Base-by-base conservation (phyloP, 345 rosid species). In the Aethionema arabicum region DNA sequence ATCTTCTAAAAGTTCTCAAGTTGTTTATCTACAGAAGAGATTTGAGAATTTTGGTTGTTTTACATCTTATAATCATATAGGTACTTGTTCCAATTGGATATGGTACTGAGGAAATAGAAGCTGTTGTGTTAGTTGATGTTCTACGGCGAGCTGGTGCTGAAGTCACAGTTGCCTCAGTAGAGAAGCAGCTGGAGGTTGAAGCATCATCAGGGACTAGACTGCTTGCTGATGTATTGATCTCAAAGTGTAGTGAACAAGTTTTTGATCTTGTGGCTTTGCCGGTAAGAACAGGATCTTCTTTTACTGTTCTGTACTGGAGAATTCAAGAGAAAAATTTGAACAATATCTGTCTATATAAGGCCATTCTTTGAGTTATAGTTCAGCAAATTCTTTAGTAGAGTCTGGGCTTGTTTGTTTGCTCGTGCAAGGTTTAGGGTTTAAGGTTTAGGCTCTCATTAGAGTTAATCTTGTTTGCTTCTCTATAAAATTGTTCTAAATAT, bases 41-140 rank as follows among this genome's bases (percentile, higher is more conserved):
- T 4, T 15, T 64, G 49, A 58, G 47, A 5, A 52, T 4, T 40
- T 0, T 9, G 44, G 11, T 8, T 8, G 9, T 8, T 10, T 10
- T 4, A 3, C 4, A 6, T 52, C 45, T 49, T 43, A 12, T 4
- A 72, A 41, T 0, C 38, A 29, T 57, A 14, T 65, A 92, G 98
- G 93, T 87, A 40, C 79, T 92, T 70, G 79, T 92, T 62, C 98
- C 96, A 30, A 78, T 92, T 67, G 96, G 87, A 30, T 83, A 74
- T 74, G 98, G 96, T 40, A 85, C 90, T 2, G 98, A 92, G 74
- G 98, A 86, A 66, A 89, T 92, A 82, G 96, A 92, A 73, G 98
- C 91, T 72, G 95, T 92, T 33, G 80, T 87, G 52, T 45, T 87
- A 40, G 69, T 81, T 59, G 83, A 82, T 74, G 95, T 89, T 71